Percentiles rank a stretch among this genome's conserved stretches.
Conservation (phyloP, 129 eudicot species). For the Helichrysum umbraculigerum region DNA sequence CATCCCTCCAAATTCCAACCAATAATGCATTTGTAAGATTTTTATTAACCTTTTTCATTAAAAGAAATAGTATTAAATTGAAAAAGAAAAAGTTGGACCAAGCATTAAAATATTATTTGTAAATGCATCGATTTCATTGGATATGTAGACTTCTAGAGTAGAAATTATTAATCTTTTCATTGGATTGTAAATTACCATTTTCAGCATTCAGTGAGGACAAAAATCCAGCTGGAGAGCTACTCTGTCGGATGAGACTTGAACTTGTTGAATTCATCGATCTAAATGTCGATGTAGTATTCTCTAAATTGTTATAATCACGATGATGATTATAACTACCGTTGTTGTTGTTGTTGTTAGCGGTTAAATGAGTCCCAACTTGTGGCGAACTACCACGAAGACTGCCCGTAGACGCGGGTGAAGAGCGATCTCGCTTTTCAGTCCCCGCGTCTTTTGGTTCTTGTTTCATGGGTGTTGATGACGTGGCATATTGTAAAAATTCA, state of each 20-base stretch:
- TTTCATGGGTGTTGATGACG: slow-evolving; percentile 14
- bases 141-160: too few relatives aligned
- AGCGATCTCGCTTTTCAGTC: slow-evolving; percentile 1
- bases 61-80: too few relatives aligned
- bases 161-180: too few relatives aligned
- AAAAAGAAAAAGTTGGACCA: too few relatives aligned
- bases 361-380: slow-evolving; percentile 10
- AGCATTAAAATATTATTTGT: too few relatives aligned
- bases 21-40: too few relatives aligned
- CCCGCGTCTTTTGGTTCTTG: slow-evolving; percentile 28
- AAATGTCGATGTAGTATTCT: slow-evolving; percentile 27
- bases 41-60: too few relatives aligned
- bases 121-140: too few relatives aligned
- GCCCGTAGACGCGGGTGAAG: slow-evolving; percentile 3
- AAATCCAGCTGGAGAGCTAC: slow-evolving; percentile 97
- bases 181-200: slow-evolving; percentile 50
- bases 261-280: slow-evolving; percentile 31
- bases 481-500: slow-evolving; percentile 1
- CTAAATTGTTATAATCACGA: slow-evolving; percentile 7
- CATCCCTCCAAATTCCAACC: too few relatives aligned
- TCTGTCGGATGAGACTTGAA: slow-evolving; percentile 72
- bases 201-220: slow-evolving; percentile 42
- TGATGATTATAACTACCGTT: slow-evolving; percentile 2
- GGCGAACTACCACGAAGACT: slow-evolving; percentile 12
- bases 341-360: neutral